Evolutionary conservation across 176 grass and related monocot species (phyloP).

Genomic region (Oryza australiensis): DNA sequence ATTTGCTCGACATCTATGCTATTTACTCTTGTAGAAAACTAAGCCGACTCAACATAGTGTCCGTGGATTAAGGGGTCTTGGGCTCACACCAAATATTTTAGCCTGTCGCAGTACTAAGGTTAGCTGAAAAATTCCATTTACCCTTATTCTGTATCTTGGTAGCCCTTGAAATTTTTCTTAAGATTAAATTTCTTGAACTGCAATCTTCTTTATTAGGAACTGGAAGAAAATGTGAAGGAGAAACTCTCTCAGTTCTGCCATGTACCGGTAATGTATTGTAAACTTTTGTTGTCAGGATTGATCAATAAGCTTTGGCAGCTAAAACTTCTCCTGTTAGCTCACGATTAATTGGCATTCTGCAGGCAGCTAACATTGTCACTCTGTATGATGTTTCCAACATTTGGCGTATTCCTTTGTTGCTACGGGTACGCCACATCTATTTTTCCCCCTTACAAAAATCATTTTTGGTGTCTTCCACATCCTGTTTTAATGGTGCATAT

Average conservation of each 20-base stretch:
- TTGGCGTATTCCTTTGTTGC: slow-evolving; percentile 74
- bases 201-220: slow-evolving; percentile 38
- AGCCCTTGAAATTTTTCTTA: slow-evolving; percentile 14
- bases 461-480: background rate
- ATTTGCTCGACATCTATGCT: background rate
- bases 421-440: slow-evolving; percentile 50
- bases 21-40: slow-evolving; percentile 61
- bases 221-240: slow-evolving; percentile 76
- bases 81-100: slow-evolving; percentile 76
- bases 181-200: slow-evolving; percentile 2
- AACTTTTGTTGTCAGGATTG: background rate
- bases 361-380: slow-evolving; percentile 68
- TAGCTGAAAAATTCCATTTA: slow-evolving; percentile 6
- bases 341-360: slow-evolving; percentile 36
- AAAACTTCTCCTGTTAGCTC: slow-evolving; percentile 3
- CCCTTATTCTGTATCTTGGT: background rate
- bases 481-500: slow-evolving; percentile 3
- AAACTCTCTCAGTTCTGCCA: slow-evolving; percentile 89
- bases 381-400: slow-evolving; percentile 85
- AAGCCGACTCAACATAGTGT: slow-evolving; percentile 91
- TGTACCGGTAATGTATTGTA: slow-evolving; percentile 61
- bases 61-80: slow-evolving; percentile 73
- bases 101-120: slow-evolving; percentile 81
- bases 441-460: slow-evolving; percentile 19
- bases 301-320: slow-evolving; percentile 1